Evolutionary conservation across 805 yeast species (phyloP).

Genomic region (Torulaspora franciscae): DNA sequence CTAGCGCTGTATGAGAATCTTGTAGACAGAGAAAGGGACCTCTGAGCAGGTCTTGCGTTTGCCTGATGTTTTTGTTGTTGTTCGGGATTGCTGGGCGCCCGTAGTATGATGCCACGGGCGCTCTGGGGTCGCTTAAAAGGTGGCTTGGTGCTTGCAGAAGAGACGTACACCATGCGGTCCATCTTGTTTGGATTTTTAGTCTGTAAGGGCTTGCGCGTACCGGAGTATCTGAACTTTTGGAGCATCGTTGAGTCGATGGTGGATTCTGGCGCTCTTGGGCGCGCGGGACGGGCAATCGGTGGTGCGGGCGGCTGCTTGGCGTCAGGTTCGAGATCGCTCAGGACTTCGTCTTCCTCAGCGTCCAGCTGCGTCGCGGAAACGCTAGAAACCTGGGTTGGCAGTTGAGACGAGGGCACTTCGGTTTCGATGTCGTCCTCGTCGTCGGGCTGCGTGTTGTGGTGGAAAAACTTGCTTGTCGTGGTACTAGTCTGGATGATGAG

Average conservation of each 20-base stretch:
- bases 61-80: not conserved
- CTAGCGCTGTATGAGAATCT: slow-evolving; percentile 20
- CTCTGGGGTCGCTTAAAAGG: not conserved
- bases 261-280: too few species aligned
- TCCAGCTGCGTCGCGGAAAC: slow-evolving; percentile 11
- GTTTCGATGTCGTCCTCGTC: slow-evolving; percentile 19
- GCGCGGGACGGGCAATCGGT: not conserved
- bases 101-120: slow-evolving; percentile 6
- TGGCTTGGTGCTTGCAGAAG: not conserved
- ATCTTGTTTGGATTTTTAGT: slow-evolving; percentile 9
- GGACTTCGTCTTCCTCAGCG: slow-evolving; percentile 18
- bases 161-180: slow-evolving; percentile 2
- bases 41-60: slow-evolving; percentile 13
- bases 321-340: slow-evolving; percentile 18
- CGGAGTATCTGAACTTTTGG: slow-evolving; percentile 15
- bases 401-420: slow-evolving; percentile 28
- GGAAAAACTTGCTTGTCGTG: slow-evolving; percentile 18
- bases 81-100: not conserved
- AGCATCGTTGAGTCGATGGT: slow-evolving; percentile 1
- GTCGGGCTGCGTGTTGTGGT: slow-evolving; percentile 3
- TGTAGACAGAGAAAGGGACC: slow-evolving; percentile 22
- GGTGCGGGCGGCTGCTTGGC: not conserved
- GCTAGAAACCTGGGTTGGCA: slow-evolving; percentile 28
- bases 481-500: not conserved
- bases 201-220: slow-evolving; percentile 9